phyloP scores from a whole-genome alignment of 176 grass and related monocot species.

The Oryza punctata region DNA sequence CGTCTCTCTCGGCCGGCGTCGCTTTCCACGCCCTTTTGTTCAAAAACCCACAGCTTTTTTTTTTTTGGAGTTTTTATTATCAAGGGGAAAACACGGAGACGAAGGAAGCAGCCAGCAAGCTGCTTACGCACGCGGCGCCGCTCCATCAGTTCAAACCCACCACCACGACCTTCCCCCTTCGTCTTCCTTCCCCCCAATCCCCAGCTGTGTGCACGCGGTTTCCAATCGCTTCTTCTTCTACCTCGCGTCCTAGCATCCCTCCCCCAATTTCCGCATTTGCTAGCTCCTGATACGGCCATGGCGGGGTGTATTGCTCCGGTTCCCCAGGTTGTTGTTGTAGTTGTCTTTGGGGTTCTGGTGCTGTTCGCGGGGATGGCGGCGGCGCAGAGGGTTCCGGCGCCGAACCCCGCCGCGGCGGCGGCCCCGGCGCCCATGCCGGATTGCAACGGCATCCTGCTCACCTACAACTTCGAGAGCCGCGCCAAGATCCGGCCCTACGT shows the following conservation, averaged over 20 bases:
- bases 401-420: neutral
- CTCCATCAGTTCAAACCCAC: constrained; percentile 66
- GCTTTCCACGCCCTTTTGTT: constrained; percentile 51
- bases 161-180: neutral
- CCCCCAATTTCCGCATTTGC: constrained; percentile 13
- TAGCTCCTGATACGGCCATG: constrained; percentile 49
- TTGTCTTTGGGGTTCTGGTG: constrained; percentile 41
- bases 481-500: constrained; percentile 72
- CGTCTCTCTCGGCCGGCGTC: constrained; percentile 29
- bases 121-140: constrained; percentile 31
- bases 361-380: constrained; percentile 42
- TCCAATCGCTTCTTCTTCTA: constrained; percentile 52
- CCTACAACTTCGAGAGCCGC: constrained; percentile 41
- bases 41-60: constrained; percentile 9
- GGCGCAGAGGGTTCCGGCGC: constrained; percentile 30
- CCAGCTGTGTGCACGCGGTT: constrained; percentile 62
- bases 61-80: neutral
- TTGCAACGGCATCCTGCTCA: constrained; percentile 80
- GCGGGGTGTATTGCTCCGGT: neutral
- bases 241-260: neutral
- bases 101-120: constrained; percentile 37
- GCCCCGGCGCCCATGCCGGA: constrained; percentile 63
- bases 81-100: neutral
- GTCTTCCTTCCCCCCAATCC: neutral
- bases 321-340: neutral